Evolutionary conservation across 2,329 filamentous ascomycete species (phyloP).

Genomic region (Penicillium vulpinum): DNA sequence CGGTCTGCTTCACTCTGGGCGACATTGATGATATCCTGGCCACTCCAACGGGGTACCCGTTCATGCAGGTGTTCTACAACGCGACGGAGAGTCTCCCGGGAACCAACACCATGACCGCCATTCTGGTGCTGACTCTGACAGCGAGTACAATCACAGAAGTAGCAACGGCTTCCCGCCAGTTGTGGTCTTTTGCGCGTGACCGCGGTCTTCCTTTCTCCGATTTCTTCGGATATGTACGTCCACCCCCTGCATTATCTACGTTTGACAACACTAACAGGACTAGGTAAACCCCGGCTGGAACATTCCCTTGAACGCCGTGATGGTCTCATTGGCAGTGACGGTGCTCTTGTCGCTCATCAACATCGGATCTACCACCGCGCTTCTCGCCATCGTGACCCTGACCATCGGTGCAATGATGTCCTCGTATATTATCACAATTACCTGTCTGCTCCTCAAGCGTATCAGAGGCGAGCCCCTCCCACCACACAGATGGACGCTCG

Average conservation of each 20-base stretch:
- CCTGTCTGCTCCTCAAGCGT: constrained; percentile 38
- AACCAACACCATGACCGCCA: constrained; percentile 48
- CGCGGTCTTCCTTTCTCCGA: constrained; percentile 38
- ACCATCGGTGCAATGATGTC: constrained; percentile 2
- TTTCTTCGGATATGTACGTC: constrained; percentile 16
- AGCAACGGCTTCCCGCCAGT: constrained; percentile 38
- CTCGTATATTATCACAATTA: constrained; percentile 4
- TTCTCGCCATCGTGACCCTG: constrained; percentile 1
- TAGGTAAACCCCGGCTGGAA: constrained; percentile 9
- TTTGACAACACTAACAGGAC: background rate
- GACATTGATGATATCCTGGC: constrained; percentile 31
- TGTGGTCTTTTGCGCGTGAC: constrained; percentile 47
- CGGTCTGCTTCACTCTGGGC: constrained; percentile 41
- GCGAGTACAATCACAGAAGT: constrained; percentile 38
- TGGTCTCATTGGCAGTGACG: constrained; percentile 8
- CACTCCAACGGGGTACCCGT: constrained; percentile 33
- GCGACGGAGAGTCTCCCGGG: constrained; percentile 44
- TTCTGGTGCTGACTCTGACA: constrained; percentile 41
- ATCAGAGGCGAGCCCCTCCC: constrained; percentile 34
- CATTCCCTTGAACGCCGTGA: constrained; percentile 4
- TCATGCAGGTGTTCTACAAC: constrained; percentile 32
- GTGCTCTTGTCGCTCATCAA: constrained; percentile 2
- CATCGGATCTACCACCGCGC: background rate
- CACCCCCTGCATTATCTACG: too few species aligned
- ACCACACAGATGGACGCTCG: constrained; percentile 36